Base-by-base conservation (phyloP, 1,139 yeast genomes). In the Petasospora fabianii region DNA sequence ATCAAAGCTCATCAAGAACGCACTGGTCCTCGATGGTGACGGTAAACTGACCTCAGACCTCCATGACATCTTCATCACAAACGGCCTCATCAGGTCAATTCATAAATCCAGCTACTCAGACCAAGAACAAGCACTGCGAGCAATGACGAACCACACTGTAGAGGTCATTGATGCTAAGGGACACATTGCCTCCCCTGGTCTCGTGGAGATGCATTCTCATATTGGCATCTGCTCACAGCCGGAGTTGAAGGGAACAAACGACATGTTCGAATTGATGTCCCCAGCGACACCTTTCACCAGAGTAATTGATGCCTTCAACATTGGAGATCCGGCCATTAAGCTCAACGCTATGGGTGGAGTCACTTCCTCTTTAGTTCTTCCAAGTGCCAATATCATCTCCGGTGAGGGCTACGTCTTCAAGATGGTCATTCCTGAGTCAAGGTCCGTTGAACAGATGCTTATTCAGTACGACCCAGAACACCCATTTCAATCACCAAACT, bases 141-240 rank as follows among this genome's bases (percentile, higher is more conserved):
- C 26, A 5, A 5, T 22, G 7, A 8, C 7, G 9, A 20, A 7
- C 6, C 12, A 11, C 8, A n/a, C 8, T 5, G 11, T 24, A 15
- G 37, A 38, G 18, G 30, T 26, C 9, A 30, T 38, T 12, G 41
- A 38, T 16, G 41, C 41, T 9, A 24, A 21, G 2, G 34, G 34
- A 7, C 34, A 38, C 17, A 27, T 38, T 13, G 34, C 33, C 15
- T 38, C 41, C 6, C 41, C 41, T 5, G 41, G 41, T 4, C 37
- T 38, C n/a, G 41, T 38, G 12, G 41, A 38, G 29, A 38, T 38
- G 41, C 41, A 38, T 27, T 33, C 41, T 2, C 41, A 38, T 22
- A 18, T 26, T 13, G 41, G 41, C 13, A 38, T 38, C 20, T 38
- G 41, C 17, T 15, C 41, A 5, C 41, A 38, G 16, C 41, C 41